Evolutionary conservation across 2,329 filamentous ascomycete genomes (phyloP), one percentile per base, ranked within the genome.

Genomic region (Colletotrichum gigasporum): DNA sequence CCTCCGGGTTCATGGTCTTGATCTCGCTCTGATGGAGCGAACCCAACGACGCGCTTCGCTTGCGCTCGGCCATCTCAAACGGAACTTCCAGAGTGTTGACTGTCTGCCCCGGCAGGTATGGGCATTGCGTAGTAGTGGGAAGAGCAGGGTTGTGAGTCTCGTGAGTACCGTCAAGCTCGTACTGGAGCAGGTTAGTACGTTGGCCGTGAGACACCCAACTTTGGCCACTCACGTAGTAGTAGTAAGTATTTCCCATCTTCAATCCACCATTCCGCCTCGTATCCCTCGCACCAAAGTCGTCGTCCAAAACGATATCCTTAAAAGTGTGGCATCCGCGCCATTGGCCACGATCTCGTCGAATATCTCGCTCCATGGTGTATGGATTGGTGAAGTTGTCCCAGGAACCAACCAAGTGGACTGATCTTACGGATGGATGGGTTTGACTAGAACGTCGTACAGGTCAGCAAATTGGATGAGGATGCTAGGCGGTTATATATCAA

Each of bases 201-300:
- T 37, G 18, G 51, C 56, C 42, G 32, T 18, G 16, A 32, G 6
- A 14, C 7, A 10, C 30, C 22, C 16, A 12, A 20, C 6, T 18
- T 51, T 48, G 28, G 34, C 48, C 44, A 84, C 91, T 79, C 82
- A 96, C 93, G 79, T 96, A 97, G 83, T 97, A 98, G 85, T 95
- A 97, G 78, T 97, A 97, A 14, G 91, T 96, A 65, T 91, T 89
- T 44, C 94, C 94, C 92, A 97, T 97, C 77, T 91, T 96, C 68
- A 97, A 84, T 54, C 91, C 94, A 62, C 94, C 94, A 69, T 87
- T 87, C 71, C 93, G 87, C 70, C 87, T 87, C 32, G 82, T 79
- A 22, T 76, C 77, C 53, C 80, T 83, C 69, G 66, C 69, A 53
- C 82, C 77, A 50, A 82, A 75, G 65, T 90, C 84, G 61, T 93